Evolutionary conservation across 2,329 filamentous ascomycete species (phyloP).

Genomic region (Trichoderma hamatum): DNA sequence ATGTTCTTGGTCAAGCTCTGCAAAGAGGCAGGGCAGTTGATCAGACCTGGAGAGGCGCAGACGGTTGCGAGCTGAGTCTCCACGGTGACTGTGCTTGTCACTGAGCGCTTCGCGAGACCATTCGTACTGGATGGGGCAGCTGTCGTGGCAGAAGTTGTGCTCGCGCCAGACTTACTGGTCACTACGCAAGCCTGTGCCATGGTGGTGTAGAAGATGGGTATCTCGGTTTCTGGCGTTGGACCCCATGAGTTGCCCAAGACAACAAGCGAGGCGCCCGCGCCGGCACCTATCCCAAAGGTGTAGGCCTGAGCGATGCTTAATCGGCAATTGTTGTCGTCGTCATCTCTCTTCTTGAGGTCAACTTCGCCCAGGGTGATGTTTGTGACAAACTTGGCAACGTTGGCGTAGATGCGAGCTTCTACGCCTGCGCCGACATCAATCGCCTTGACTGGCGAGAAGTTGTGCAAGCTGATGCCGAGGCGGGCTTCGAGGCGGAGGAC

Average conservation of each 20-base stretch:
- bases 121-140: slow-evolving; percentile 31
- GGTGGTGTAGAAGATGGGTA: slow-evolving; percentile 58
- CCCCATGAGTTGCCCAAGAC: slow-evolving; percentile 53
- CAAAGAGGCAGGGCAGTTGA: slow-evolving; percentile 55
- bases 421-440: slow-evolving; percentile 48
- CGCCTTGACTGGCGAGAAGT: slow-evolving; percentile 18
- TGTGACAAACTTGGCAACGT: slow-evolving; percentile 57
- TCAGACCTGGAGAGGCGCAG: slow-evolving; percentile 47
- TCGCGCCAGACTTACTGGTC: slow-evolving; percentile 20
- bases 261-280: slow-evolving; percentile 55
- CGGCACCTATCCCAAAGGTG: slow-evolving; percentile 55
- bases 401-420: slow-evolving; percentile 52
- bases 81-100: slow-evolving; percentile 45
- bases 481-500: slow-evolving; percentile 52
- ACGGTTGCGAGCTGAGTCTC: slow-evolving; percentile 49
- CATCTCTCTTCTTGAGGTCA: slow-evolving; percentile 31
- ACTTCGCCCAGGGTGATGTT: slow-evolving; percentile 49
- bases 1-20: slow-evolving; percentile 49
- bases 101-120: slow-evolving; percentile 32
- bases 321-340: slow-evolving; percentile 43
- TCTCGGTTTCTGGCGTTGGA: slow-evolving; percentile 48
- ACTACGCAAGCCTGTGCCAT: slow-evolving; percentile 49
- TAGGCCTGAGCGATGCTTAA: slow-evolving; percentile 54
- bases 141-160: slow-evolving; percentile 28
- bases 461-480: slow-evolving; percentile 43